These are phyloP conservation scores for Dictyostelium gargantuum DNA, from an alignment of 208 protist species.

Conservation along the genomic window DNA sequence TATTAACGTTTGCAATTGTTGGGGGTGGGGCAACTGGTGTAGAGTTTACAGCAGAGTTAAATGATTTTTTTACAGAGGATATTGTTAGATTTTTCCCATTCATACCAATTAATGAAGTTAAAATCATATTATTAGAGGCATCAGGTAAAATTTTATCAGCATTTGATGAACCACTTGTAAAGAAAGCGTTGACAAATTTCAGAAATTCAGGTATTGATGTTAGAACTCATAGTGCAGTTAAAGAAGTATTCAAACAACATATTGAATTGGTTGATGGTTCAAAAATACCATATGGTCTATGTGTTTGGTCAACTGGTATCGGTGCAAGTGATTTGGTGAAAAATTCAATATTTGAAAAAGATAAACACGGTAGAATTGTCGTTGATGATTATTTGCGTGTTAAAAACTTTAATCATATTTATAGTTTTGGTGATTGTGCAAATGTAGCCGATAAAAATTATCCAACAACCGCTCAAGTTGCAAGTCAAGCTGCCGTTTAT, in stretches of 20 bases:
- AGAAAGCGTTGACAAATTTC: conserved; percentile 32
- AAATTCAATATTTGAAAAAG: background rate
- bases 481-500: conserved; percentile 67
- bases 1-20: conserved; percentile 84
- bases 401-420: conserved; percentile 81
- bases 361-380: conserved; percentile 49
- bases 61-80: conserved; percentile 80
- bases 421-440: conserved; percentile 89
- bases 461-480: conserved; percentile 71
- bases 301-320: conserved; percentile 68
- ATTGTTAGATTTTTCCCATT: conserved; percentile 62
- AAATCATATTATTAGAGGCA: conserved; percentile 78
- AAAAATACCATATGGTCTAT: conserved; percentile 41
- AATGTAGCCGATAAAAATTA: conserved; percentile 51
- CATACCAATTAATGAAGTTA: conserved; percentile 19
- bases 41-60: conserved; percentile 75
- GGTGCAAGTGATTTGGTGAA: background rate
- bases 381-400: conserved; percentile 69
- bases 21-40: conserved; percentile 86
- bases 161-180: conserved; percentile 66
- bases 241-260: conserved; percentile 33
- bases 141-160: conserved; percentile 43
- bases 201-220: conserved; percentile 5
- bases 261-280: conserved; percentile 49
- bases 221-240: conserved; percentile 27